These are phyloP conservation scores for Monosporascus sp. DNA, from an alignment of 2,329 filamentous ascomycete genomes.

Conservation along the genomic window DNA sequence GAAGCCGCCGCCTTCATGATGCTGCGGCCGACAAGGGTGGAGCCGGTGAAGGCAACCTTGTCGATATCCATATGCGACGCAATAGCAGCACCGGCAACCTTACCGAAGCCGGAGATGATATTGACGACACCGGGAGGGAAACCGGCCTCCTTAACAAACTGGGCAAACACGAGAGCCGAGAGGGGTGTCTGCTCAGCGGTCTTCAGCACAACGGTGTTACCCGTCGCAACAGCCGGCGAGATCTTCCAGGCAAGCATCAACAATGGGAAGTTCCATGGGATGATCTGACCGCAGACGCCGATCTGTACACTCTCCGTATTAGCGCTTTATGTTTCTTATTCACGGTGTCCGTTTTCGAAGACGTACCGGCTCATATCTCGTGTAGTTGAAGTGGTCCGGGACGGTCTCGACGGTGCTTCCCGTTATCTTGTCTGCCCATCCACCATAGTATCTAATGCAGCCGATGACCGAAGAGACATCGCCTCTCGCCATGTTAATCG, in stretches of 20 bases:
- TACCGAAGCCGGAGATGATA: slow-evolving; percentile 73
- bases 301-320: slow-evolving; percentile 13
- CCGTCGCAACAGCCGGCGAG: slow-evolving; percentile 64
- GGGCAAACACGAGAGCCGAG: slow-evolving; percentile 59
- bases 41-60: slow-evolving; percentile 81
- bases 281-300: slow-evolving; percentile 69
- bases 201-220: slow-evolving; percentile 70
- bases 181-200: slow-evolving; percentile 72
- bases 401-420: slow-evolving; percentile 81
- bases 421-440: slow-evolving; percentile 87
- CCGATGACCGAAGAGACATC: slow-evolving; percentile 65
- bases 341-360: not conserved
- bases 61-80: slow-evolving; percentile 73
- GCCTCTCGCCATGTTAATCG: slow-evolving; percentile 67
- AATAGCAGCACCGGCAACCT: slow-evolving; percentile 70
- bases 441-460: slow-evolving; percentile 80
- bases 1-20: slow-evolving; percentile 77
- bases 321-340: not conserved
- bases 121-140: slow-evolving; percentile 76
- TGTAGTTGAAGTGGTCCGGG: slow-evolving; percentile 79
- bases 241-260: slow-evolving; percentile 83
- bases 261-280: slow-evolving; percentile 84
- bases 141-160: slow-evolving; percentile 66
- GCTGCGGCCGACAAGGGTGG: slow-evolving; percentile 63
- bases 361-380: slow-evolving; percentile 65